Evolutionary conservation across 768 basidiomycete species (phyloP).

Genomic region (Leccinum rimulosum): DNA sequence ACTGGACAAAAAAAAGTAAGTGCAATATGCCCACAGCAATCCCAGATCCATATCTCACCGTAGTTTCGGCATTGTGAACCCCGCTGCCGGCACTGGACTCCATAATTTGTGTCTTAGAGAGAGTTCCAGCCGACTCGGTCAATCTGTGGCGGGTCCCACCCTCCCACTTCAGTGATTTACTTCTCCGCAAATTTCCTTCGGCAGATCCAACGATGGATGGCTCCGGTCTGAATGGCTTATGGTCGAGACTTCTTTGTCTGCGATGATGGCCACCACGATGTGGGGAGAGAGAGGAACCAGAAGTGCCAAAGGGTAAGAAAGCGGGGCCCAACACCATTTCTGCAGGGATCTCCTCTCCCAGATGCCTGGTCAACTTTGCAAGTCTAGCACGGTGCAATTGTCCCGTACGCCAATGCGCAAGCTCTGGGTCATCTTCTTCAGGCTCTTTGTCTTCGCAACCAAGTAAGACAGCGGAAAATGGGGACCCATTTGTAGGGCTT

Average conservation of each 20-base stretch:
- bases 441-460: conserved; percentile 1
- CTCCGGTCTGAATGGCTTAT: conserved; percentile 1
- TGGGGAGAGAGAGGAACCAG: not conserved
- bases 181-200: conserved; percentile 23
- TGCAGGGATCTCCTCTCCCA: conserved; percentile 39
- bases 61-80: not conserved
- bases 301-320: not conserved
- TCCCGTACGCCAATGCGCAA: conserved; percentile 12
- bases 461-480: conserved; percentile 15
- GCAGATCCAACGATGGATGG: not conserved
- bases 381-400: conserved; percentile 32
- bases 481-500: conserved; percentile 13
- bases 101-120: not conserved
- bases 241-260: conserved; percentile 20
- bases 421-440: conserved; percentile 2
- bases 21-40: not conserved
- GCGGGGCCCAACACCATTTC: conserved; percentile 29
- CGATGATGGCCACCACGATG: conserved; percentile 4
- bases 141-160: not conserved
- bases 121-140: not conserved
- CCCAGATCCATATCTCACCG: conserved; percentile 6
- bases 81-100: not conserved
- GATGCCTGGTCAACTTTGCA: conserved; percentile 37
- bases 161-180: conserved; percentile 28
- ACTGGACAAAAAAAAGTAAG: conserved; percentile 7